Conservation (phyloP, 495 filamentous ascomycete species). For the Rhypophila decipiens region DNA sequence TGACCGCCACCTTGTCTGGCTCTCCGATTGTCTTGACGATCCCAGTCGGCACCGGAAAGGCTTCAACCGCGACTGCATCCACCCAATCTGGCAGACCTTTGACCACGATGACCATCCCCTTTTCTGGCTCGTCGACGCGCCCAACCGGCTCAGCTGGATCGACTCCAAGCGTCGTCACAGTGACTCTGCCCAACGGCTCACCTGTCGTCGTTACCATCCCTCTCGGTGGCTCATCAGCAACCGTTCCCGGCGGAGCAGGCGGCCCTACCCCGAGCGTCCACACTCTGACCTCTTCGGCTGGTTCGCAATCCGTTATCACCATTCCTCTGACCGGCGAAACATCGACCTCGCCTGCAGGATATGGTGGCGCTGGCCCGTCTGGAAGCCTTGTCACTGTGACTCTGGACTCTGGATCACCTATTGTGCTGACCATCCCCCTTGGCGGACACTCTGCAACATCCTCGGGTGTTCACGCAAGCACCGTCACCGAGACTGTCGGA, state of each 20-base stretch:
- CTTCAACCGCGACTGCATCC: conserved; percentile 1
- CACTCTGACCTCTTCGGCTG: neutral
- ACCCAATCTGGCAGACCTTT: conserved; percentile 1
- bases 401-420: neutral
- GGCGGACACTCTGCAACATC: neutral
- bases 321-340: neutral
- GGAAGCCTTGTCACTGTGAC: neutral
- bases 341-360: neutral
- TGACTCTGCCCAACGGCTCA: neutral
- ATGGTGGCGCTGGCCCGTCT: neutral
- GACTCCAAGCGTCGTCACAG: neutral
- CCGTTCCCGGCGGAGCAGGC: neutral
- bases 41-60: neutral
- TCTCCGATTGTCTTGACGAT: conserved; percentile 9
- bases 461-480: conserved; percentile 1
- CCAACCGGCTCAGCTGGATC: neutral
- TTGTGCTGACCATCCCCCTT: conserved; percentile 1
- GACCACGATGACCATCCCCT: too few relatives aligned
- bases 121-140: neutral
- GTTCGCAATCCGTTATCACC: neutral
- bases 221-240: neutral
- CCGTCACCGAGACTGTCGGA: conserved; percentile 3
- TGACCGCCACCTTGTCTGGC: conserved; percentile 3
- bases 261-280: neutral
- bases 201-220: conserved; percentile 6